Base-by-base conservation (phyloP, 2,329 filamentous ascomycete genomes). In the Colletotrichum sp. region DNA sequence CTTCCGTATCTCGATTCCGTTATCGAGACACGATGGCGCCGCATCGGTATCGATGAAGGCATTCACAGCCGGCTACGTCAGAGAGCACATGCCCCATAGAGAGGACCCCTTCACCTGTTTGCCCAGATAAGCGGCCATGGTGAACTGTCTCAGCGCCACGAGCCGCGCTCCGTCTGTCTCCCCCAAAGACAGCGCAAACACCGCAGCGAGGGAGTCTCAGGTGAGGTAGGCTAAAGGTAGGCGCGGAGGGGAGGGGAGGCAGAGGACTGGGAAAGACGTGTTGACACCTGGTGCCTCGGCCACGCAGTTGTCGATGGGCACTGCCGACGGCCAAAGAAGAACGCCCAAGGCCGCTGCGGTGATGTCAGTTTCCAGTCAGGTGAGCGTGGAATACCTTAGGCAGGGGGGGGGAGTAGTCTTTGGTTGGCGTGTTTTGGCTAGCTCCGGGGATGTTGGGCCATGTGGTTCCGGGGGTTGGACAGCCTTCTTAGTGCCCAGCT, bases 331-430 rank as follows among this genome's bases (percentile, higher is more conserved):
- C 43, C 43, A 21, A 52, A 52, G 43, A 52, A 52, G 43, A 52
- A 21, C 3, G n/a, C 43, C 3, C 43, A 7, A 69, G 58, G 30
- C 73, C n/a, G 55, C 58, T 28, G 56, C 32, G 48, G 73, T 75
- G 73, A 75, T 75, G 73, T 73, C 73, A 75, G 69, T 75, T 38
- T 52, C 24, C 34, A 63, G 73, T 75, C 73, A 75, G 69, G 58
- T 75, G 73, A 75, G 64, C 21, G 21, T 13, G 6, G 10, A 26
- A 68, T 43, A 38, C 43, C 43, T 52, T 21, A 3, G 43, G 43
- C 43, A 13, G 14, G 18, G 26, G 18, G 26, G 58, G 62, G 63
- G 69, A 14, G 63, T 4, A n/a, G 16, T 67, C 34, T 26, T 16
- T 67, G 55, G 69, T 73, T 64, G 62, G 69, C 56, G 56, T 56